Percentiles rank a stretch among this genome's conserved stretches.
These are phyloP conservation scores for Knoxia roxburghii DNA, from an alignment of 257 asterid genomes.

Conservation along the genomic window DNA sequence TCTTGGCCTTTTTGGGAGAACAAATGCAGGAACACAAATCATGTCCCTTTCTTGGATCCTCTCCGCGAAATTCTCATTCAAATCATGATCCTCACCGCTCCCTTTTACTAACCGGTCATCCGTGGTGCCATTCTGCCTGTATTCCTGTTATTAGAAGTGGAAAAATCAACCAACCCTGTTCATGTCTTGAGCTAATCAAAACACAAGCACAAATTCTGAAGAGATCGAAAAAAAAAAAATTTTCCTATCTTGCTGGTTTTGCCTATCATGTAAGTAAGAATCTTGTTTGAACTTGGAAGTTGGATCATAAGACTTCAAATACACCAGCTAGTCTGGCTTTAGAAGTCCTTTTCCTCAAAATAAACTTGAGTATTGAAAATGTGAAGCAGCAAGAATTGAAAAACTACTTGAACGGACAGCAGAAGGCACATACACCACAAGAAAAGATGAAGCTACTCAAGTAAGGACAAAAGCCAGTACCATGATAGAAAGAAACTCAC, in stretches of 20 bases:
- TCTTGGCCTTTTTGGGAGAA: conserved; percentile 3
- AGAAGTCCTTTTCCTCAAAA: not conserved
- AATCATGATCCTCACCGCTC: conserved; percentile 11
- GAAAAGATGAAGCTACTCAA: conserved; percentile 4
- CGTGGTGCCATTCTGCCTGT: conserved; percentile 26
- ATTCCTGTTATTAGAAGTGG: conserved; percentile 28
- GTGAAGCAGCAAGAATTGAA: conserved; percentile 1
- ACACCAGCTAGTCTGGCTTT: too few relatives aligned
- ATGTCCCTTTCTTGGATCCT: conserved; percentile 24
- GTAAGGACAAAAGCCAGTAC: conserved; percentile 11
- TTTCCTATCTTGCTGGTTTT: not conserved
- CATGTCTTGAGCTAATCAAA: conserved; percentile 4
- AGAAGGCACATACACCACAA: not conserved
- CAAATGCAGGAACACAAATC: conserved; percentile 2
- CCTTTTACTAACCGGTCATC: conserved; percentile 22
- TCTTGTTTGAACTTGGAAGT: not conserved
- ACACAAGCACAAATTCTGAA: not conserved
- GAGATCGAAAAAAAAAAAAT: not conserved
- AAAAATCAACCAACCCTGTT: conserved; percentile 15
- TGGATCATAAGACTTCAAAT: not conserved
- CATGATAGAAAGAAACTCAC: conserved; percentile 11
- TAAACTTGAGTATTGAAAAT: not conserved
- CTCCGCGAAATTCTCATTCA: not conserved
- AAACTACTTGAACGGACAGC: conserved; percentile 6
- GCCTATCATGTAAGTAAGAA: not conserved